A percentile compares a stretch with the other conserved stretches of the same genome.
Evolutionary conservation across 345 rosid genomes (phyloP).

Genomic region (Sapria himalayana): DNA sequence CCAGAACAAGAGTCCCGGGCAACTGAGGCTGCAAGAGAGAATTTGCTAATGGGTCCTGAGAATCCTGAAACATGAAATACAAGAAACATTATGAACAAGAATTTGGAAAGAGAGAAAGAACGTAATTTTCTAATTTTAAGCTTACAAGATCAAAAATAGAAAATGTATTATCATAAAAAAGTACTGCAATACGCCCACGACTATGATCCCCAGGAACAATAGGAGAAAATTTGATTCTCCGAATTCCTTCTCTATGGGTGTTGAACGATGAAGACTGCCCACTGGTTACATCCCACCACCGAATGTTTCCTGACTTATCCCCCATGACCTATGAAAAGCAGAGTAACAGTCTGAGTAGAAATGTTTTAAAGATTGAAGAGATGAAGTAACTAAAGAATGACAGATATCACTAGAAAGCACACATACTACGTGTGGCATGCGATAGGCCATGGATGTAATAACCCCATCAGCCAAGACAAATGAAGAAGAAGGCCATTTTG

Average conservation of each 20-base stretch:
- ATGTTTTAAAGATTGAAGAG: no score
- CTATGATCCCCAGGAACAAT: conserved; percentile 81
- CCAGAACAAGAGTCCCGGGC: conserved; percentile 93
- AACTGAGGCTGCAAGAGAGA: conserved; percentile 85
- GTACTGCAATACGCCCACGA: conserved; percentile 90
- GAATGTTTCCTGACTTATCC: conserved; percentile 69
- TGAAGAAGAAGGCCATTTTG: conserved; percentile 97
- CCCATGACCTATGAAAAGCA: conserved; percentile 34
- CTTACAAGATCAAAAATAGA: conserved; percentile 90
- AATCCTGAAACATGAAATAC: conserved; percentile 39
- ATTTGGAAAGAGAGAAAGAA: conserved; percentile 3
- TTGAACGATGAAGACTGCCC: conserved; percentile 91
- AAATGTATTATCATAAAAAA: conserved; percentile 85
- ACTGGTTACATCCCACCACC: conserved; percentile 99
- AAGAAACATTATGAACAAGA: conserved; percentile 2
- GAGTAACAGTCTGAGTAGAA: no score
- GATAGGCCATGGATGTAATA: conserved; percentile 94
- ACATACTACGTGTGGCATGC: conserved; percentile 90
- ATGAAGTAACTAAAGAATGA: no score
- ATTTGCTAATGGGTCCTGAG: conserved; percentile 85
- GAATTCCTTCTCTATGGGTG: conserved; percentile 78
- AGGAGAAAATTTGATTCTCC: conserved; percentile 91
- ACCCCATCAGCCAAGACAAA: conserved; percentile 83
- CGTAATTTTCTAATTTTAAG: conserved; percentile 5
- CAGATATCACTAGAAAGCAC: conserved; percentile 8